Percentiles rank a stretch among this genome's conserved stretches.
These are phyloP conservation scores for Citrus hindsii DNA, from an alignment of 345 rosid species.

Conservation along the genomic window DNA sequence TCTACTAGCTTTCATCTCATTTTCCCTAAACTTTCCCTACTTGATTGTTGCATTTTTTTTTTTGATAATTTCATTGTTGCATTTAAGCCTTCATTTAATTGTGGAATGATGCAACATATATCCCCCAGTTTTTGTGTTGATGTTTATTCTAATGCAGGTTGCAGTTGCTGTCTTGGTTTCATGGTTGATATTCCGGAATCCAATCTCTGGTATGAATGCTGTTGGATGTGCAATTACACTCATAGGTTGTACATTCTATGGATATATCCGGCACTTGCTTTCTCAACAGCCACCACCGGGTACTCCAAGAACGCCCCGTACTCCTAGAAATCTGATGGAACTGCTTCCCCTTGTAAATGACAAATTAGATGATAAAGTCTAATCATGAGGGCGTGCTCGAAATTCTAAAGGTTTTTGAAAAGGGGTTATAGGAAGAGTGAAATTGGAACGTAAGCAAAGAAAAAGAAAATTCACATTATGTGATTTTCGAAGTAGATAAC, in stretches of 20 bases:
- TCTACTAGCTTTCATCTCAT: neutral
- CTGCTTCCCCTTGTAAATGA: slow-evolving; percentile 90
- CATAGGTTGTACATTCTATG: slow-evolving; percentile 90
- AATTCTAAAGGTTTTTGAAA: slow-evolving; percentile 5
- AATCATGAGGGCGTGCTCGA: slow-evolving; percentile 9
- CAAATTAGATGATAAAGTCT: slow-evolving; percentile 83
- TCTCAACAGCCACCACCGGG: slow-evolving; percentile 73
- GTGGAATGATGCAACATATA: neutral
- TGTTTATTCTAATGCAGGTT: slow-evolving; percentile 44
- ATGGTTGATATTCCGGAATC: slow-evolving; percentile 91
- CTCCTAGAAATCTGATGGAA: slow-evolving; percentile 74
- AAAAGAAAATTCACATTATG: neutral
- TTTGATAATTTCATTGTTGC: too few relatives aligned
- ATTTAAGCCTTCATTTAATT: neutral
- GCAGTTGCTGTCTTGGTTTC: slow-evolving; percentile 94
- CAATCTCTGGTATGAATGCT: slow-evolving; percentile 82
- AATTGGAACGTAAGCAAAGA: neutral
- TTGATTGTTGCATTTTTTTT: neutral
- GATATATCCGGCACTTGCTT: slow-evolving; percentile 85
- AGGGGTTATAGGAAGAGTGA: neutral
- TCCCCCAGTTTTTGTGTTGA: neutral
- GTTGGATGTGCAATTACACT: slow-evolving; percentile 94
- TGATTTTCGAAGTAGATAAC: slow-evolving; percentile 13
- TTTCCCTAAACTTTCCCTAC: neutral
- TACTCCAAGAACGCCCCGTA: slow-evolving; percentile 86